Conservation (phyloP, 371 early-diverging fungal species). For the Syncephalastrum monosporum region DNA sequence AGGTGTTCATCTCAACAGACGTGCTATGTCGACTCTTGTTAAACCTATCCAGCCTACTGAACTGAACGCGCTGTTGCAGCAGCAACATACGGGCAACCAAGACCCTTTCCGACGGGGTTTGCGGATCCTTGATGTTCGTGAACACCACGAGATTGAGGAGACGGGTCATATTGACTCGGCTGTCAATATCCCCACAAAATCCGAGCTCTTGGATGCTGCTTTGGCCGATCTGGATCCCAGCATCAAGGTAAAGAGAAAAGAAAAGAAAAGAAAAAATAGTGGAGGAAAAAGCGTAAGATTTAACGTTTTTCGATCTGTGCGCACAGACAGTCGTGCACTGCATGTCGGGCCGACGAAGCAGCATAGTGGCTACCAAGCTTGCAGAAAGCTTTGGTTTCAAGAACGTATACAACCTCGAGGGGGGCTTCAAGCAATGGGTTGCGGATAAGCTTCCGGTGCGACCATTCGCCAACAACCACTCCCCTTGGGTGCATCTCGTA, state of each 20-base stretch:
- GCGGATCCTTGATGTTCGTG: constrained; percentile 33
- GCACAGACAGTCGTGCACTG: constrained; percentile 39
- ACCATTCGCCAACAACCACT: constrained; percentile 41
- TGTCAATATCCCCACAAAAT: constrained; percentile 28
- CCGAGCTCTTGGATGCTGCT: constrained; percentile 16
- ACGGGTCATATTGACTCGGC: constrained; percentile 30
- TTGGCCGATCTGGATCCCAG: constrained; percentile 20
- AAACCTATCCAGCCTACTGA: constrained; percentile 4
- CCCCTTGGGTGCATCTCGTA: constrained; percentile 46
- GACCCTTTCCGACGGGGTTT: constrained; percentile 12
- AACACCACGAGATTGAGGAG: constrained; percentile 23
- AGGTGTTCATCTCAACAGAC: too few relatives aligned
- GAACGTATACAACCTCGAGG: constrained; percentile 31
- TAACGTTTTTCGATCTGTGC: constrained; percentile 3
- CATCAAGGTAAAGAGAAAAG: constrained; percentile 17
- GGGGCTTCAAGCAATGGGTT: constrained; percentile 35
- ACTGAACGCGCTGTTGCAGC: constrained; percentile 5
- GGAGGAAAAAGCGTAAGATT: too few relatives aligned
- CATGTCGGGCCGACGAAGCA: constrained; percentile 41
- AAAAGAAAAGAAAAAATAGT: background rate
- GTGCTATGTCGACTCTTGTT: constrained; percentile 1
- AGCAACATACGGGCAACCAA: constrained; percentile 1
- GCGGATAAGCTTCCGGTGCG: constrained; percentile 31
- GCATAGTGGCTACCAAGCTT: constrained; percentile 27
- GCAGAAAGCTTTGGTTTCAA: constrained; percentile 26